Conservation (phyloP, 2,329 filamentous ascomycete genomes). For the Ophiostoma perfectum region DNA sequence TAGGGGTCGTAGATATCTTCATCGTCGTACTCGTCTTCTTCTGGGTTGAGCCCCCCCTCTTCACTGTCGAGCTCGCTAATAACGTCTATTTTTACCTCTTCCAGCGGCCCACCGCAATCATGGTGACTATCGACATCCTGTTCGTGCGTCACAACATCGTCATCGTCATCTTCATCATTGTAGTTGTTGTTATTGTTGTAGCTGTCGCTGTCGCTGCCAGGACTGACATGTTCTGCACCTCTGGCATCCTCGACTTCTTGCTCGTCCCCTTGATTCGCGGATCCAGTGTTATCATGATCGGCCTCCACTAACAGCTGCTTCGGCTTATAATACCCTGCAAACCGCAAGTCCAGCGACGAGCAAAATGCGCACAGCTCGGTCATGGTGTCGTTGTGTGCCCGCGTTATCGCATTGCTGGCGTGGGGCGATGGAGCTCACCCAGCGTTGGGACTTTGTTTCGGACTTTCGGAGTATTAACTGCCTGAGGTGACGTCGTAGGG, state of each 20-base stretch:
- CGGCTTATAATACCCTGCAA: conserved; percentile 8
- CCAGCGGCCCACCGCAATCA: neutral
- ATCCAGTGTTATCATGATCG: neutral
- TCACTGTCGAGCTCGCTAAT: neutral
- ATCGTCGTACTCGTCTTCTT: neutral
- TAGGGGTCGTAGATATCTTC: neutral
- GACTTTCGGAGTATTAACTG: no score
- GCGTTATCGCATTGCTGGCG: neutral
- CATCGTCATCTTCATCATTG: neutral
- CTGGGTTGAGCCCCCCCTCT: neutral
- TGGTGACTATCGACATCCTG: neutral
- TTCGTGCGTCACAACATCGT: neutral
- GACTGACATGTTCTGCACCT: neutral
- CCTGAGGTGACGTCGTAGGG: no score
- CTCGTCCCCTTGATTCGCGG: no score
- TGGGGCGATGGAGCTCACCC: neutral
- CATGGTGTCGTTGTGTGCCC: neutral
- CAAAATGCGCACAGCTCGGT: conserved; percentile 10
- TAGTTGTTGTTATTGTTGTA: neutral
- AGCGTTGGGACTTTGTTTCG: no score
- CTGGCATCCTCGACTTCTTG: neutral
- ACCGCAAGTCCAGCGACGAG: conserved; percentile 7
- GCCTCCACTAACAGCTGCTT: neutral
- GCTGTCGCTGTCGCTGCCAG: neutral
- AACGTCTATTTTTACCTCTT: neutral